These are phyloP conservation scores for Chlamydomonas urium DNA, from an alignment of 139 green algal species.

Conservation along the genomic window DNA sequence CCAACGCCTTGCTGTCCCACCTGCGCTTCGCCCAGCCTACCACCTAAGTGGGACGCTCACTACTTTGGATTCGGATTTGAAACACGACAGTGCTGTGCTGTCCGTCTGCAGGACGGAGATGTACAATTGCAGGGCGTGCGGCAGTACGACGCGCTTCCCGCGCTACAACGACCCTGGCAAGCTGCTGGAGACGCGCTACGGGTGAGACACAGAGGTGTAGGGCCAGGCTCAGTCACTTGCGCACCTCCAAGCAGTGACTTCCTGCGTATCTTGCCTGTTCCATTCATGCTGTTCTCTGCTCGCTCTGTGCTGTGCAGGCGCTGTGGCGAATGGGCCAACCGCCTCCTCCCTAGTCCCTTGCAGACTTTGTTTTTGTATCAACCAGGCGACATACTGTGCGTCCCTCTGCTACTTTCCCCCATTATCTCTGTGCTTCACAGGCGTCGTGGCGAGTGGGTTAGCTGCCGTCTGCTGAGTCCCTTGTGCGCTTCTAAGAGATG, in stretches of 20 bases:
- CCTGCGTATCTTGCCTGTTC: background rate
- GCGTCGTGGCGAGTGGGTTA: background rate
- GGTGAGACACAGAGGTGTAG: too few species aligned
- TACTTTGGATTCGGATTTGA: too few species aligned
- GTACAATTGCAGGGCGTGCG: constrained; percentile 45
- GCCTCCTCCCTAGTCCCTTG: too few species aligned
- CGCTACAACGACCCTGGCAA: constrained; percentile 50
- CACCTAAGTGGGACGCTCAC: too few species aligned
- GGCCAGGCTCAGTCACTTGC: background rate
- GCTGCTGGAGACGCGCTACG: constrained; percentile 68
- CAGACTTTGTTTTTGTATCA: too few species aligned
- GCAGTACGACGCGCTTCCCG: constrained; percentile 33
- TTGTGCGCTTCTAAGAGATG: background rate
- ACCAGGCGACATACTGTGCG: too few species aligned
- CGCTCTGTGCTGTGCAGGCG: constrained; percentile 9
- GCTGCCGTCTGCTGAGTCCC: background rate
- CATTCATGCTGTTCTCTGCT: background rate
- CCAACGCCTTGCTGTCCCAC: too few species aligned
- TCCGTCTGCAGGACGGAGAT: constrained; percentile 42
- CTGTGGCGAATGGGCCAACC: constrained; percentile 68
- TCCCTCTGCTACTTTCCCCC: background rate
- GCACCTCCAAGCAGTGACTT: background rate
- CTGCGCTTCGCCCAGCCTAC: too few species aligned
- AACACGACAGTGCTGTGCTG: background rate
- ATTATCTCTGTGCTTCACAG: too few species aligned